Conservation (phyloP, 2,329 filamentous ascomycete species). For the Fusarium floridanum region DNA sequence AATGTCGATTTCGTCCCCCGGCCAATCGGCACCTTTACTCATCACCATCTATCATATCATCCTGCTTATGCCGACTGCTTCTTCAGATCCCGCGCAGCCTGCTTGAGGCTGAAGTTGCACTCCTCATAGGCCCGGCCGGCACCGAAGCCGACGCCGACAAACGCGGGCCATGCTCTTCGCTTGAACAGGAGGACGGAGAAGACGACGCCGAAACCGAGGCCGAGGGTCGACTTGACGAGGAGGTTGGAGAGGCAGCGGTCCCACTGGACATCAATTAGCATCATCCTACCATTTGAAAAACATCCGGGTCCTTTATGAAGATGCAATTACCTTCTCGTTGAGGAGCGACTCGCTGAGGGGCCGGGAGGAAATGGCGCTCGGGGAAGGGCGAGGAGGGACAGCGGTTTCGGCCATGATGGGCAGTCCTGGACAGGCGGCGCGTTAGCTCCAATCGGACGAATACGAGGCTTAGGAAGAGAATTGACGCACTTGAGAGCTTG, state of each 20-base stretch:
- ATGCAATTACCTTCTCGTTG: conserved; percentile 89
- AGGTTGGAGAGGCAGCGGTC: conserved; percentile 98
- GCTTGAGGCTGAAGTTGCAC: conserved; percentile 85
- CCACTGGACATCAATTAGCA: conserved; percentile 74
- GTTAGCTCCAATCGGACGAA: conserved; percentile 37
- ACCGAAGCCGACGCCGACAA: conserved; percentile 93
- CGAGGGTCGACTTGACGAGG: conserved; percentile 95
- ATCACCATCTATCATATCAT: conserved; percentile 3
- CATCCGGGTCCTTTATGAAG: background rate
- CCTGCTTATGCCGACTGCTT: conserved; percentile 58
- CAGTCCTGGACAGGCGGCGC: conserved; percentile 25
- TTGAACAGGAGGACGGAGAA: conserved; percentile 99
- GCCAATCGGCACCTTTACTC: conserved; percentile 2
- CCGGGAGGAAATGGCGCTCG: conserved; percentile 78
- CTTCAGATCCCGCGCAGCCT: conserved; percentile 70
- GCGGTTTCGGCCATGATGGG: conserved; percentile 68
- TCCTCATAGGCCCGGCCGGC: conserved; percentile 98
- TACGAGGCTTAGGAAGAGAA: conserved; percentile 10
- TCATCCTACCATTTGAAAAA: background rate
- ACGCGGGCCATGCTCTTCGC: conserved; percentile 97
- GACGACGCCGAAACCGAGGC: conserved; percentile 96
- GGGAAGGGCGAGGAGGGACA: conserved; percentile 59
- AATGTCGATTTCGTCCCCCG: conserved; percentile 20
- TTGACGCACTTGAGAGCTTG: conserved; percentile 43
- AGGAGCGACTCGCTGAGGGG: conserved; percentile 97